phyloP scores from a whole-genome alignment of 2,329 filamentous ascomycete genomes.

The Fusarium pseudocircinatum region DNA sequence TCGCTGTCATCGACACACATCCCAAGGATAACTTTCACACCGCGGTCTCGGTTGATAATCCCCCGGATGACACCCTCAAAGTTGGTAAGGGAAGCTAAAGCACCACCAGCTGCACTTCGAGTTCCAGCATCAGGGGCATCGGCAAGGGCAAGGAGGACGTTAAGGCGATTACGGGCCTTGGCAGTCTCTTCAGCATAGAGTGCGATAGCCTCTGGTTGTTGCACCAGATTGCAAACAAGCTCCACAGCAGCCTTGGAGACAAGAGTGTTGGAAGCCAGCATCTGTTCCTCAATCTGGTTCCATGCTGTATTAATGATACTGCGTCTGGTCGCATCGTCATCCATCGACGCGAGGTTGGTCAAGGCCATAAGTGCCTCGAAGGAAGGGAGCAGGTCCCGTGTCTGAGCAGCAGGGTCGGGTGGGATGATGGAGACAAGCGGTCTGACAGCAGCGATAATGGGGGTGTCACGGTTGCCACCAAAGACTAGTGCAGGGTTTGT shows the following conservation, averaged over 20 bases:
- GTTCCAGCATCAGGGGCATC: conserved; percentile 86
- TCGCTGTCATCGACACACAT: conserved; percentile 80
- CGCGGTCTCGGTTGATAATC: conserved; percentile 75
- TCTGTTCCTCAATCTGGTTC: conserved; percentile 81
- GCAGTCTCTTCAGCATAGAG: conserved; percentile 75
- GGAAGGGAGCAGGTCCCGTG: conserved; percentile 82
- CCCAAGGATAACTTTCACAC: conserved; percentile 80
- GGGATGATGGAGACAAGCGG: conserved; percentile 80
- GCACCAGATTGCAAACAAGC: conserved; percentile 89
- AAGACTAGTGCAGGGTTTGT: conserved; percentile 88
- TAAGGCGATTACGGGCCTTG: conserved; percentile 77
- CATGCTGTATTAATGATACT: conserved; percentile 80
- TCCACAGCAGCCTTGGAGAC: conserved; percentile 88
- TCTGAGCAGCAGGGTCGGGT: conserved; percentile 68
- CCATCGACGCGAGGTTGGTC: conserved; percentile 89
- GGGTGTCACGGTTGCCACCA: conserved; percentile 75
- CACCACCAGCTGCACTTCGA: conserved; percentile 85
- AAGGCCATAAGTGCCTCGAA: conserved; percentile 93
- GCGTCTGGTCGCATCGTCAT: conserved; percentile 71
- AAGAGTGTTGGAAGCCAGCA: conserved; percentile 78
- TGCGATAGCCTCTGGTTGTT: conserved; percentile 70
- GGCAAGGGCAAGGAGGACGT: conserved; percentile 86
- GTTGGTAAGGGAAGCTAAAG: conserved; percentile 83
- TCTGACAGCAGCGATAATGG: conserved; percentile 82
- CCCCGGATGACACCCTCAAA: conserved; percentile 79